Conservation (phyloP, 2,329 filamentous ascomycete genomes). For the Ceratocystis lukuohia region DNA sequence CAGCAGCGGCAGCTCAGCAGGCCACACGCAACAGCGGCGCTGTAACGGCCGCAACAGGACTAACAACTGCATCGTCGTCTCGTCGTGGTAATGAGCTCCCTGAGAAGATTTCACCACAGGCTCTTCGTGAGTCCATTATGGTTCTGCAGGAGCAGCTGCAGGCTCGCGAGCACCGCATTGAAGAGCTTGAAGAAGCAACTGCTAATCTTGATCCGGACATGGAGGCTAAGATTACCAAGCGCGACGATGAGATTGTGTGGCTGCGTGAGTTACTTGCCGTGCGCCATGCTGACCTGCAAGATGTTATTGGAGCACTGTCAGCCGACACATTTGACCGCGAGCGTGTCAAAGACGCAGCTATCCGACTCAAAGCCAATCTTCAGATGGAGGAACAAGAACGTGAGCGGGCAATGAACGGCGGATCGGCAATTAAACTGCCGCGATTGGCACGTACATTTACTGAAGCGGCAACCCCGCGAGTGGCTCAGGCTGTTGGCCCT, state of each 20-base stretch:
- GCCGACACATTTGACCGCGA: slow-evolving; percentile 63
- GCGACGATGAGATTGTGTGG: slow-evolving; percentile 90
- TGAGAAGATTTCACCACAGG: slow-evolving; percentile 86
- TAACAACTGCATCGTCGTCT: neutral
- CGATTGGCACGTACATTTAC: slow-evolving; percentile 54
- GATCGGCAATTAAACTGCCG: slow-evolving; percentile 53
- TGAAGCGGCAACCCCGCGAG: slow-evolving; percentile 53
- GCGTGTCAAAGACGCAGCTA: slow-evolving; percentile 75
- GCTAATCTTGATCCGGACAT: slow-evolving; percentile 61
- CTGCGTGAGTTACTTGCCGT: slow-evolving; percentile 85
- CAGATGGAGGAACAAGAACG: slow-evolving; percentile 98
- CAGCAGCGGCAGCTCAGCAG: slow-evolving; percentile 66
- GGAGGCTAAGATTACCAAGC: slow-evolving; percentile 70
- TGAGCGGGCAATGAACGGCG: slow-evolving; percentile 65
- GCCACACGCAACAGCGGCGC: slow-evolving; percentile 43
- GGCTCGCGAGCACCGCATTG: slow-evolving; percentile 79
- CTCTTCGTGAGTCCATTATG: slow-evolving; percentile 87
- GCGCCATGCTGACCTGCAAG: slow-evolving; percentile 78
- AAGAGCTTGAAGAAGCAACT: slow-evolving; percentile 65
- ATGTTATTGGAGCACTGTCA: slow-evolving; percentile 71
- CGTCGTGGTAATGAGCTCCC: slow-evolving; percentile 37
- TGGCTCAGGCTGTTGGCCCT: slow-evolving; percentile 67
- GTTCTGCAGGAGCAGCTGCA: slow-evolving; percentile 95
- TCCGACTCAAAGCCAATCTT: slow-evolving; percentile 82
- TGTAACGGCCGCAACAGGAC: slow-evolving; percentile 20